These are phyloP conservation scores for Ophiostoma pallidulum DNA, from an alignment of 2,329 filamentous ascomycete genomes.

Conservation along the genomic window DNA sequence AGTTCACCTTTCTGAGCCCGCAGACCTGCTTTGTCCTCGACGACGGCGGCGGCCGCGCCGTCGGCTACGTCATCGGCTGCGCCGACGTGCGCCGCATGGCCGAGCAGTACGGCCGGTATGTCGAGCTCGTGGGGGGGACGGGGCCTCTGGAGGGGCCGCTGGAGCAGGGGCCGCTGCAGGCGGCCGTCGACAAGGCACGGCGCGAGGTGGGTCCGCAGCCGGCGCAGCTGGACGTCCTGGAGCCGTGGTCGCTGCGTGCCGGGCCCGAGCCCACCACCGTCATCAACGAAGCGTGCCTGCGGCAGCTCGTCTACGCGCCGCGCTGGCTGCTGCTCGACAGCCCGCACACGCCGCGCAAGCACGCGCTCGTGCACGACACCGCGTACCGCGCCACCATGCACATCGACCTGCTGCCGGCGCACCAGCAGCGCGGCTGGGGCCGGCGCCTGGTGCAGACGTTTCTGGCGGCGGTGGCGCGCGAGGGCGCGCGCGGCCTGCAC, in stretches of 20 bases:
- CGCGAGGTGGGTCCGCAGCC: conserved; percentile 21
- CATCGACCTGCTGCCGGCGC: conserved; percentile 36
- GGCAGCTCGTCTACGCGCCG: conserved; percentile 33
- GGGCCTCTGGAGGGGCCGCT: background rate
- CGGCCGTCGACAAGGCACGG: conserved; percentile 10
- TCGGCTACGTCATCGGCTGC: conserved; percentile 42
- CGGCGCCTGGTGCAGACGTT: conserved; percentile 31
- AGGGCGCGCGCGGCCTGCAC: conserved; percentile 27
- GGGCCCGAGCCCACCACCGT: conserved; percentile 6
- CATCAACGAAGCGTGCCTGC: conserved; percentile 26
- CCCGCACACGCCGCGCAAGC: conserved; percentile 24
- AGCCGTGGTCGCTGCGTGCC: conserved; percentile 25
- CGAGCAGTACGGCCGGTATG: conserved; percentile 30
- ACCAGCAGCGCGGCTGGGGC: conserved; percentile 37
- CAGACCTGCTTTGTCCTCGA: conserved; percentile 38
- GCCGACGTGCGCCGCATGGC: conserved; percentile 34
- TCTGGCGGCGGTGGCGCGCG: conserved; percentile 27
- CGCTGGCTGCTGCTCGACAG: conserved; percentile 30
- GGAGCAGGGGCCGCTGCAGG: too few relatives aligned
- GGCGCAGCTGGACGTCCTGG: conserved; percentile 21
- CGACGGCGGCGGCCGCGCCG: conserved; percentile 33
- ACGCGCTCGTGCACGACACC: conserved; percentile 21
- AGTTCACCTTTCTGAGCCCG: conserved; percentile 38
- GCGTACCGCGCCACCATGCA: conserved; percentile 38
- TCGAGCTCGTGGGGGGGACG: conserved; percentile 20